phyloP scores from a whole-genome alignment of 306 rosid genomes.

The Mimosa pudica region DNA sequence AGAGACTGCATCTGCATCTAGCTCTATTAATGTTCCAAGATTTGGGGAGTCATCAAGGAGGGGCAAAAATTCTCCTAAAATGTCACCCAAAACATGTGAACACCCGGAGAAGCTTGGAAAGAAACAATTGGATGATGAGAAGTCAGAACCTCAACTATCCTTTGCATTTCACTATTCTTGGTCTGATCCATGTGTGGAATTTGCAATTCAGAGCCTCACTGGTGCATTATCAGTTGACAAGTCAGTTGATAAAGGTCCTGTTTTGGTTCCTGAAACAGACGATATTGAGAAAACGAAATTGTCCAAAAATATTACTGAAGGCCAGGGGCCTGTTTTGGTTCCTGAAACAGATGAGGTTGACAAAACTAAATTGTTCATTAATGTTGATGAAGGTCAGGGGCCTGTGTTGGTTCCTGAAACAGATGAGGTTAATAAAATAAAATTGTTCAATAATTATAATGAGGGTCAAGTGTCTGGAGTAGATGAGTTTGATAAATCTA shows the following conservation, averaged over 20 bases:
- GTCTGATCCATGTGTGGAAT: conserved; percentile 86
- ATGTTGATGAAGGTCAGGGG: conserved; percentile 37
- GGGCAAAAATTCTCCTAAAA: conserved; percentile 38
- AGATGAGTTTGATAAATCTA: neutral
- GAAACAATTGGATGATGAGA: conserved; percentile 44
- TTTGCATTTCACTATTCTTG: conserved; percentile 76
- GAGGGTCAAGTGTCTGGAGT: conserved; percentile 27
- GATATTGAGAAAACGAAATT: conserved; percentile 31
- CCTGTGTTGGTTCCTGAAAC: conserved; percentile 35
- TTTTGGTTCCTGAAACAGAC: conserved; percentile 36
- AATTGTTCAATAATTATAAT: neutral
- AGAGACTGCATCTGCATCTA: conserved; percentile 28
- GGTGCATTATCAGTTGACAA: conserved; percentile 65
- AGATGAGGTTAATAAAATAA: conserved; percentile 35
- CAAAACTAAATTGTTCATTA: conserved; percentile 30
- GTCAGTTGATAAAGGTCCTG: conserved; percentile 38
- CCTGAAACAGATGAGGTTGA: conserved; percentile 35
- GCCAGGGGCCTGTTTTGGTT: conserved; percentile 33
- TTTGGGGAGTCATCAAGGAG: conserved; percentile 35
- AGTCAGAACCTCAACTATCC: conserved; percentile 52
- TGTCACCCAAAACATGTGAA: conserved; percentile 32
- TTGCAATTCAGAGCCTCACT: conserved; percentile 73
- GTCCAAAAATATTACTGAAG: conserved; percentile 34
- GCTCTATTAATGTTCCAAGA: conserved; percentile 22
- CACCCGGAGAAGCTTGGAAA: conserved; percentile 39